Evolutionary conservation across 345 rosid genomes (phyloP).

Genomic region (Passiflora organensis): DNA sequence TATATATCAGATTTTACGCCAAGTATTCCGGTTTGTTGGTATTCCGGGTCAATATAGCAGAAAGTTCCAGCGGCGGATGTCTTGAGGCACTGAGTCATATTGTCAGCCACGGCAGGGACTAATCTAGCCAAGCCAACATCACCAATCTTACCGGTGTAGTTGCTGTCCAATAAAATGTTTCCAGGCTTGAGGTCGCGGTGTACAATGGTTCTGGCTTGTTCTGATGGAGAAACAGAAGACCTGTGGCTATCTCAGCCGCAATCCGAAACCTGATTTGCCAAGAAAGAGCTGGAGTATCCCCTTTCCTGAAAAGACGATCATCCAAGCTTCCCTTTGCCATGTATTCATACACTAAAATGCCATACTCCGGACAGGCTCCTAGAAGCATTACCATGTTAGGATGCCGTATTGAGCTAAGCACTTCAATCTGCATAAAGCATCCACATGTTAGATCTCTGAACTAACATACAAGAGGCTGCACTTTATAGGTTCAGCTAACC

Average conservation of each 20-base stretch:
- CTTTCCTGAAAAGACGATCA: slow-evolving; percentile 52
- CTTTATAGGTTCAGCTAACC: neutral
- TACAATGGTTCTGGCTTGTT: slow-evolving; percentile 95
- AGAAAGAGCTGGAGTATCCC: slow-evolving; percentile 53
- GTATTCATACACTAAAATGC: slow-evolving; percentile 79
- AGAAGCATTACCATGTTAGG: slow-evolving; percentile 93
- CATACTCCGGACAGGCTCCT: slow-evolving; percentile 95
- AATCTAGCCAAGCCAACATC: slow-evolving; percentile 88
- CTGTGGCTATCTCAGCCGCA: slow-evolving; percentile 80
- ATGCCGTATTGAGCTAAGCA: slow-evolving; percentile 87
- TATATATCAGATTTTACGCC: slow-evolving; percentile 89
- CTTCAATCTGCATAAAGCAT: slow-evolving; percentile 51
- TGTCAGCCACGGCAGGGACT: slow-evolving; percentile 78
- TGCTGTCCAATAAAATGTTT: slow-evolving; percentile 76
- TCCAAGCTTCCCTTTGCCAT: slow-evolving; percentile 92
- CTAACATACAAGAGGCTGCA: neutral
- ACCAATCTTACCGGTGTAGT: slow-evolving; percentile 75
- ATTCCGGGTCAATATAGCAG: slow-evolving; percentile 94
- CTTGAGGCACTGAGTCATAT: slow-evolving; percentile 58
- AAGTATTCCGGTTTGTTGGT: slow-evolving; percentile 92
- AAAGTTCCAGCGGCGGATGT: slow-evolving; percentile 87
- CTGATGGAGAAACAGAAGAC: slow-evolving; percentile 87
- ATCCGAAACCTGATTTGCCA: slow-evolving; percentile 88
- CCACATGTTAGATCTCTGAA: neutral
- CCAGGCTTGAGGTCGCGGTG: slow-evolving; percentile 95